Percentiles rank a stretch among this genome's conserved stretches.
Conservation (phyloP, 2,329 filamentous ascomycete genomes). For the Sordariomycetes sp. region DNA sequence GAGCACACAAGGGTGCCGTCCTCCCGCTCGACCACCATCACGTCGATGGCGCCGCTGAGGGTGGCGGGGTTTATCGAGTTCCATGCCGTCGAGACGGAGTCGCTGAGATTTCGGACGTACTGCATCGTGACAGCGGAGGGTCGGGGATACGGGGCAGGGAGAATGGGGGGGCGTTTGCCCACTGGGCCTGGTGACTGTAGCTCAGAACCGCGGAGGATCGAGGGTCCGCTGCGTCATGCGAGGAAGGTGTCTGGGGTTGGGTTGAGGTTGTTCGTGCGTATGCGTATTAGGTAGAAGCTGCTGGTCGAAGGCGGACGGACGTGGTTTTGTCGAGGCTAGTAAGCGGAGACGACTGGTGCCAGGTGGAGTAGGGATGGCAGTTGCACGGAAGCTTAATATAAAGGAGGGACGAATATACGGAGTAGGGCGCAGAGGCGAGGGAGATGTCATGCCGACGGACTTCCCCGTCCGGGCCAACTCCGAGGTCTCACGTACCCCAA, state of each 20-base stretch:
- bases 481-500: too few relatives aligned
- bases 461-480: too few relatives aligned
- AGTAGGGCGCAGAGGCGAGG: too few relatives aligned
- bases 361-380: too few relatives aligned
- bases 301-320: too few relatives aligned
- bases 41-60: slow-evolving; percentile 94
- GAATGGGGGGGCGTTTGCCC: not conserved
- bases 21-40: slow-evolving; percentile 94
- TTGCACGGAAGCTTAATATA: too few relatives aligned
- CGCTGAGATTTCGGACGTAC: slow-evolving; percentile 92
- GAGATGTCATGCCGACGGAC: too few relatives aligned
- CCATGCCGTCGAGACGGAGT: slow-evolving; percentile 96
- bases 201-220: not conserved
- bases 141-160: not conserved
- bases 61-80: slow-evolving; percentile 99
- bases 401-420: too few relatives aligned
- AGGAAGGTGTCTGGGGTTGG: not conserved
- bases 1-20: slow-evolving; percentile 86
- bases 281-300: not conserved
- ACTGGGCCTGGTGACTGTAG: not conserved
- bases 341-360: not conserved
- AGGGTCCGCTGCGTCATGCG: not conserved
- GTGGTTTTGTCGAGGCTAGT: not conserved
- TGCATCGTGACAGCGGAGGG: slow-evolving; percentile 55
- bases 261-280: not conserved